Base-by-base conservation (phyloP, 495 filamentous ascomycete species). In the Clavariopsis aquatica region DNA sequence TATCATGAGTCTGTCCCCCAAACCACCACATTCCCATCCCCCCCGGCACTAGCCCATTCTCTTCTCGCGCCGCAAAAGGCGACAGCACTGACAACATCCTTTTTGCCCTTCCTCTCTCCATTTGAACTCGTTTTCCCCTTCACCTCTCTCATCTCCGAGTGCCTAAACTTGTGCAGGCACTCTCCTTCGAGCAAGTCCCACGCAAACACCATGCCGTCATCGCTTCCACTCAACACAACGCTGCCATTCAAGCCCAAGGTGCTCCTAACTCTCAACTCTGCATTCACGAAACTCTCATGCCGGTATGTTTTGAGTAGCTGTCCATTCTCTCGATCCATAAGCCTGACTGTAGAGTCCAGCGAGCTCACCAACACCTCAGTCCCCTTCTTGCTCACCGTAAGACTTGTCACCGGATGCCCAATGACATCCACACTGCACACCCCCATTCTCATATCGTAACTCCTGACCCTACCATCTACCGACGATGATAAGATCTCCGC, bases 361-460 rank as follows among this genome's bases (percentile, higher is more conserved):
- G 84, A 84, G 1, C 87, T 87, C 2, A 88, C 85, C n/a, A 98
- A 74, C 20, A 93, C 66, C 1, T 87, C 86, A 70, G 88, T 86
- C 4, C 87, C 89, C 65, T 91, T 89, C 49, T 78, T 79, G 15
- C 88, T 90, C 56, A 89, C 77, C 23, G 78, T 79, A 38, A 96
- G 74, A 69, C 86, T 89, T 12, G 93, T 96, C 27, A 83, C 76
- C 0, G 79, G 73, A 26, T 75, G 77, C 29, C 86, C 84, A 55
- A 92, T 70, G 9, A 92, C 84, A 78, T 98, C 94, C 4, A 86
- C 84, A 17, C 84, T 82, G 19, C 88, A 79, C 66, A 78, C 78
- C 0, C 94, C 95, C 83, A 85, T 90, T 26, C 92, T 81, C n/a
- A 97, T 70, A 78, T 98, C 94, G 76, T 98, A 98, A 46, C 83